Conservation (phyloP, 2,329 filamentous ascomycete species). For the Trichoderma atrobrunneum region DNA sequence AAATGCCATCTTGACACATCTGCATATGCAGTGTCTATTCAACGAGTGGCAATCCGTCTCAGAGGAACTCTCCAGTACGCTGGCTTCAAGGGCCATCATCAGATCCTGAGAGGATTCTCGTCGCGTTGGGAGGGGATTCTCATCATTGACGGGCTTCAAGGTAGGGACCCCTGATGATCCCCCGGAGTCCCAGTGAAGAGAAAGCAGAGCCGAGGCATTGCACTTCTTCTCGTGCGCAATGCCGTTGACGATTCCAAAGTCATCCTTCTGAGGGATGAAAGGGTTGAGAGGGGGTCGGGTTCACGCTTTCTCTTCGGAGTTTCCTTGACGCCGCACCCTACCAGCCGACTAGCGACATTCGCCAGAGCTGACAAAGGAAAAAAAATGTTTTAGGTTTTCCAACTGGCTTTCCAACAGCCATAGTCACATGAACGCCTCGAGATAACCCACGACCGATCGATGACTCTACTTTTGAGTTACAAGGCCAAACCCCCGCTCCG, state of each 20-base stretch:
- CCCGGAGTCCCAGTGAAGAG: neutral
- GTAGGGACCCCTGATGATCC: neutral
- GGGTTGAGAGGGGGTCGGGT: conserved; percentile 2
- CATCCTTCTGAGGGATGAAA: conserved; percentile 2
- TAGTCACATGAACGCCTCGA: neutral
- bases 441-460: neutral
- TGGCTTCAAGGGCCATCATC: neutral
- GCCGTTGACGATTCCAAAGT: neutral
- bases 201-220: neutral
- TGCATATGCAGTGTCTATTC: neutral
- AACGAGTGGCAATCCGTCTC: neutral
- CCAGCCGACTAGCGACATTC: neutral
- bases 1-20: neutral
- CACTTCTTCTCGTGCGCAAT: neutral
- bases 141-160: neutral
- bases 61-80: neutral
- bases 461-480: neutral
- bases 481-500: neutral
- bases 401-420: neutral
- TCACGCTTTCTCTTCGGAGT: conserved; percentile 8
- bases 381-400: neutral
- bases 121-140: neutral
- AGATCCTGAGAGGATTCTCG: neutral
- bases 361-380: neutral
- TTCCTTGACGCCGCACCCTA: neutral